Base-by-base conservation (phyloP, 768 basidiomycete species). In the Lactarius akahatsu region DNA sequence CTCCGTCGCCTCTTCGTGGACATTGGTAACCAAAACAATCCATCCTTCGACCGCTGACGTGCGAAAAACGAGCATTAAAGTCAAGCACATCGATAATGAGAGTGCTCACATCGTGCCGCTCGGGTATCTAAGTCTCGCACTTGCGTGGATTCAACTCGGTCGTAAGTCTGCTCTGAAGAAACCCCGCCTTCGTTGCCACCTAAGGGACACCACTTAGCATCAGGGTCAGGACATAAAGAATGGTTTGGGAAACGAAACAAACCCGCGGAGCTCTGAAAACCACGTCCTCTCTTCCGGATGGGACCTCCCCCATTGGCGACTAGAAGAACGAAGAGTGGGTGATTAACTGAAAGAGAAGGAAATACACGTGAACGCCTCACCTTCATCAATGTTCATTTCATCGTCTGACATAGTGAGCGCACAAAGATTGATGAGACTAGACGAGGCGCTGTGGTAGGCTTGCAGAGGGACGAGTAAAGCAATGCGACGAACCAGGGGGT, bases 1-100 rank as follows among this genome's bases (percentile, higher is more conserved):
- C 74, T 99, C 97, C 0, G 94, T 96, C 7, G 97, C 92, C 76
- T 99, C 97, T 77, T 98, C 97, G 74, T 99, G 96, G 8, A 99
- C 92, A 70, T 92, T 92, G 41, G 94, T 97, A 59, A 96, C 94
- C 62, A 98, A 83, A 55, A 99, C 92, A 63, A 99, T 98, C 96
- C 96, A 99, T 57, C 96, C 96, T 76, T 99, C 96, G 13, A 99
- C 94, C 60, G 96, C 96, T 99, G 52, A 64, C 56, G 65, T 64
- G 61, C 34, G 66, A 65, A 54, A 30, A 20, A 54, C 0, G 1
- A 57, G 45, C 11, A 32, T 70, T 47, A 61, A 59, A 57, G 58
- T 67, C 63, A 66, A 34, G 65, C 60, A 63, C 70, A 70, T 28
- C 7, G 57, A 64, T 62, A 47, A 41, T 32, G 55, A 66, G 65